A percentile compares a stretch with the other conserved stretches of the same genome.
These are phyloP conservation scores for Fraxinus floribunda DNA, from an alignment of 305 asterid genomes.

Conservation along the genomic window DNA sequence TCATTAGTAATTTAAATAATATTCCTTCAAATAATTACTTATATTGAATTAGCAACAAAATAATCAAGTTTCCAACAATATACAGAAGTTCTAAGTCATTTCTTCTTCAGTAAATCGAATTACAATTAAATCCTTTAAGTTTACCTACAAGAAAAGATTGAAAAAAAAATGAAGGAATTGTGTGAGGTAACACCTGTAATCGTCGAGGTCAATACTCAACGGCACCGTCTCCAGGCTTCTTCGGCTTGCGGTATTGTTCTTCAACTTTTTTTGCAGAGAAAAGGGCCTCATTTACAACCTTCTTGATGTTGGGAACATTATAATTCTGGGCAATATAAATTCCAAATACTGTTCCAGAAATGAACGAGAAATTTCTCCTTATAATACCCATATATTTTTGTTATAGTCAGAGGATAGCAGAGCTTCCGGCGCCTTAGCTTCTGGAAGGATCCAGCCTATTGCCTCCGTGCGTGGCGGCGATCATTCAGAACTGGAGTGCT, in stretches of 20 bases:
- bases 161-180: neutral
- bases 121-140: neutral
- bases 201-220: constrained; percentile 2
- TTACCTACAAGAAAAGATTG: neutral
- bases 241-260: constrained; percentile 67
- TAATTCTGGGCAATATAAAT: constrained; percentile 74
- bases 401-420: neutral
- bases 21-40: neutral
- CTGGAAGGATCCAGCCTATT: neutral
- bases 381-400: constrained; percentile 48
- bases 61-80: neutral
- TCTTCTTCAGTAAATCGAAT: neutral
- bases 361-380: constrained; percentile 47
- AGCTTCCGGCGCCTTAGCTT: neutral
- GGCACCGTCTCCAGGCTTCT: constrained; percentile 46
- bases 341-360: constrained; percentile 60
- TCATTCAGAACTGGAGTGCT: neutral
- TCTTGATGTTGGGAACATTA: constrained; percentile 58
- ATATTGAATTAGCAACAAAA: neutral
- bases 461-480: neutral
- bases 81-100: neutral
- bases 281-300: constrained; percentile 38
- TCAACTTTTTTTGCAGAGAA: constrained; percentile 55
- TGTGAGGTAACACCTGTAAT: constrained; percentile 13
- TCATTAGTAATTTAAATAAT: neutral